Percentiles rank a stretch among this genome's conserved stretches.
phyloP scores from a whole-genome alignment of 495 filamentous ascomycete genomes.

The Aspergillus asperescens region DNA sequence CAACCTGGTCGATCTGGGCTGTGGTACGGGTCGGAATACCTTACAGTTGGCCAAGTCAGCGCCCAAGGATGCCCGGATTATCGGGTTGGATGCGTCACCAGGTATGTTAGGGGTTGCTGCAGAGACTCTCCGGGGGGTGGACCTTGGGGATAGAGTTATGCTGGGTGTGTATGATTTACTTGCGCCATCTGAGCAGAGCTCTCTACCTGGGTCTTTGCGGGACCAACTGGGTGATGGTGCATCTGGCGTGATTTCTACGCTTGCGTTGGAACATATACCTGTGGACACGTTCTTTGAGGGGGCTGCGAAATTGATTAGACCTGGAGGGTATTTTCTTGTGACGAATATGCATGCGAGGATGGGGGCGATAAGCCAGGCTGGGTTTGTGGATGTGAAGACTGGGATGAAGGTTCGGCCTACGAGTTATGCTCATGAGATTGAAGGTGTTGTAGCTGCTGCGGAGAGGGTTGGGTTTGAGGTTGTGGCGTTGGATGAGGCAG shows the following conservation, averaged over 20 bases:
- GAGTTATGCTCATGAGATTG: slow-evolving; percentile 54
- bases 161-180: slow-evolving; percentile 35
- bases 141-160: background rate
- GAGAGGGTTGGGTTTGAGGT: slow-evolving; percentile 48
- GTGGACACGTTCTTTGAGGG: slow-evolving; percentile 52
- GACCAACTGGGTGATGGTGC: slow-evolving; percentile 17
- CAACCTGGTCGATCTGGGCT: slow-evolving; percentile 56
- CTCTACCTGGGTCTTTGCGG: slow-evolving; percentile 15
- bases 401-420: slow-evolving; percentile 57
- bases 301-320: slow-evolving; percentile 41
- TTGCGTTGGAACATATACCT: slow-evolving; percentile 66
- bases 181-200: background rate
- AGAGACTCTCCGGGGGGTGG: background rate
- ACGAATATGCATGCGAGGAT: slow-evolving; percentile 75
- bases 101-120: slow-evolving; percentile 55
- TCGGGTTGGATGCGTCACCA: slow-evolving; percentile 47
- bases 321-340: slow-evolving; percentile 52
- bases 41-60: slow-evolving; percentile 43
- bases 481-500: slow-evolving; percentile 20
- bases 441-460: slow-evolving; percentile 53
- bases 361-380: slow-evolving; percentile 59
- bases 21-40: slow-evolving; percentile 68
- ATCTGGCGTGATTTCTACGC: slow-evolving; percentile 54
- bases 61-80: slow-evolving; percentile 25
- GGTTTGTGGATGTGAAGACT: slow-evolving; percentile 55